A percentile compares a stretch with the other conserved stretches of the same genome.
Evolutionary conservation across 805 yeast genomes (phyloP).

Genomic region (Saturnispora mendoncae): DNA sequence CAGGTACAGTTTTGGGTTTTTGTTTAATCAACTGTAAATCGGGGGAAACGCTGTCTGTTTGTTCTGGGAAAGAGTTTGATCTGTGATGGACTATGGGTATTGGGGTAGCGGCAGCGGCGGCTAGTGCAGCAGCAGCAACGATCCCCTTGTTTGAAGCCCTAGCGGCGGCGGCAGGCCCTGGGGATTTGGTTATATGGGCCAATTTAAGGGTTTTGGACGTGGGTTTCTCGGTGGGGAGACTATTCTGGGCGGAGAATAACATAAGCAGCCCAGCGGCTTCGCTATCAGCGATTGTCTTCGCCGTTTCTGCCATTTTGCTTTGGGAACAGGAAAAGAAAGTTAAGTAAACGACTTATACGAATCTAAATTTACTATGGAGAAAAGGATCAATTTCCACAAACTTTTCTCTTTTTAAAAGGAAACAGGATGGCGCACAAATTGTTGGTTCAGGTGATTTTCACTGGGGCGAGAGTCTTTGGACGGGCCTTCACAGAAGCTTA

Average conservation of each 20-base stretch:
- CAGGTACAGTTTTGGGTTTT: not conserved
- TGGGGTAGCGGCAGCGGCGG: constrained; percentile 75
- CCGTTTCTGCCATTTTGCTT: not conserved
- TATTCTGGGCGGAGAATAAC: constrained; percentile 30
- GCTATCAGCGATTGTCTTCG: constrained; percentile 16
- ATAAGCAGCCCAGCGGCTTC: constrained; percentile 34
- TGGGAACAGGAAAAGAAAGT: not conserved
- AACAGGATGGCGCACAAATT: constrained; percentile 91
- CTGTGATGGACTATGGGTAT: constrained; percentile 35
- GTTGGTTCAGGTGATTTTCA: constrained; percentile 76
- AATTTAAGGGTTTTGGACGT: not conserved
- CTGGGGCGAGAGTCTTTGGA: constrained; percentile 95
- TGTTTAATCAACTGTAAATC: not conserved
- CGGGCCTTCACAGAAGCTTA: constrained; percentile 95
- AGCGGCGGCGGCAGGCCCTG: constrained; percentile 34
- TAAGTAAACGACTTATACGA: not conserved
- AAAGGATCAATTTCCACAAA: not conserved
- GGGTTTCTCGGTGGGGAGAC: constrained; percentile 7
- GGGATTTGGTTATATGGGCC: constrained; percentile 23
- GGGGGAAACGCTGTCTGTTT: not conserved
- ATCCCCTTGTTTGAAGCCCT: constrained; percentile 40
- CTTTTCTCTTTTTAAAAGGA: not conserved
- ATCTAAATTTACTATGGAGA: too few species aligned
- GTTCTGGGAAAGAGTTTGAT: not conserved
- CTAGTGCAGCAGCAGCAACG: constrained; percentile 77